Percentiles rank a stretch among this genome's conserved stretches.
Conservation (phyloP, 2,329 filamentous ascomycete species). For the Tolypocladium sp. region DNA sequence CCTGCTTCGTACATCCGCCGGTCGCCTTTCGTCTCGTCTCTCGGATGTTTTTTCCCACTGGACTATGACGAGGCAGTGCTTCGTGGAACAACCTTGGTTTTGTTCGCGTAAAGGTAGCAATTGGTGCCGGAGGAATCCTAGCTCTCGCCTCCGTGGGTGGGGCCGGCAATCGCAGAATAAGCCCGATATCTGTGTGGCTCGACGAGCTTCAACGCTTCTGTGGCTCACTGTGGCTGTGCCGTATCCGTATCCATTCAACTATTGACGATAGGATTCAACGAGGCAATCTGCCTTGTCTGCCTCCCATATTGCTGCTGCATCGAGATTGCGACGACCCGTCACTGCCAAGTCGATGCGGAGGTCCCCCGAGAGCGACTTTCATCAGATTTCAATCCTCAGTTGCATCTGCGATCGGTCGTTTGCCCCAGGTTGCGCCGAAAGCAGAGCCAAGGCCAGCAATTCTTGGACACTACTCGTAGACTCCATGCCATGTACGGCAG, state of each 20-base stretch:
- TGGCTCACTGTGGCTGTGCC: background rate
- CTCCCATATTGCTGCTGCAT: background rate
- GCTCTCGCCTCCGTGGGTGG: background rate
- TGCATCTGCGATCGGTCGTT: background rate
- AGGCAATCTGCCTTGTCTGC: too few species aligned
- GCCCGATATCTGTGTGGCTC: background rate
- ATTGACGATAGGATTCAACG: too few species aligned
- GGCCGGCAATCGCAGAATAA: background rate
- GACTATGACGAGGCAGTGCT: too few species aligned
- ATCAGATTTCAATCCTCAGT: background rate
- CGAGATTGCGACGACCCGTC: too few species aligned
- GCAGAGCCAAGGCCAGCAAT: background rate
- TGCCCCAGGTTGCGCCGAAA: background rate
- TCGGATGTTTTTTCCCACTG: background rate
- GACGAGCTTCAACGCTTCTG: background rate
- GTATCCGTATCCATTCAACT: background rate
- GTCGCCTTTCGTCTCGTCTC: background rate
- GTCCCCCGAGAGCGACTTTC: background rate
- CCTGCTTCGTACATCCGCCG: background rate
- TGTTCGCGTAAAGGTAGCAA: background rate
- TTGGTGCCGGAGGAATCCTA: background rate
- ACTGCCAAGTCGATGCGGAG: background rate
- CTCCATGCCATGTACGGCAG: background rate
- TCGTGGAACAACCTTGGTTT: background rate
- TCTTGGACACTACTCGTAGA: background rate